Evolutionary conservation across 164 flowering plant genomes (phyloP).

Genomic region (Liquidambar formosana): DNA sequence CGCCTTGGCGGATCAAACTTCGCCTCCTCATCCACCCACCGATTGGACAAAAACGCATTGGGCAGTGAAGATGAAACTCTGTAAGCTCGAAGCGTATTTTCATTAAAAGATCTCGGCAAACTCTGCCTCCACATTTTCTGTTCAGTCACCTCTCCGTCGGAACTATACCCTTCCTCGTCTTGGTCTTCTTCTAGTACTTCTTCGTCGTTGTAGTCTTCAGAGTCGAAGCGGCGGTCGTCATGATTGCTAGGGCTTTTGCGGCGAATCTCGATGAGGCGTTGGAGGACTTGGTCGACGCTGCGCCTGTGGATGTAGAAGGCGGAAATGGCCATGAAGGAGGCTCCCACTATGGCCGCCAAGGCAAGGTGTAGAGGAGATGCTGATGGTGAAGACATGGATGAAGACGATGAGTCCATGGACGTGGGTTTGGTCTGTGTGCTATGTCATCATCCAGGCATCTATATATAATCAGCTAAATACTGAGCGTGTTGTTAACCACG

Average conservation of each 20-base stretch:
- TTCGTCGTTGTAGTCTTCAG: background rate
- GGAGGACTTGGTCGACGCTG: conserved; percentile 54
- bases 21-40: conserved; percentile 35
- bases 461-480: no score
- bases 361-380: conserved; percentile 44
- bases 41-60: conserved; percentile 26
- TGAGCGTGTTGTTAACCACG: no score
- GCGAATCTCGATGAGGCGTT: conserved; percentile 45
- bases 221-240: background rate
- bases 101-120: conserved; percentile 27
- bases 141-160: conserved; percentile 19
- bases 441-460: no score
- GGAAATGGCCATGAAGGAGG: conserved; percentile 69
- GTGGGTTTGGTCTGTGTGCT: no score
- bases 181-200: conserved; percentile 6
- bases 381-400: no score
- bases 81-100: conserved; percentile 3
- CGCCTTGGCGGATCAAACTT: conserved; percentile 12
- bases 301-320: conserved; percentile 68
- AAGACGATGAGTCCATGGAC: no score
- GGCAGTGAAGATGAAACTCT: conserved; percentile 56
- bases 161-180: background rate
- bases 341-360: conserved; percentile 74
- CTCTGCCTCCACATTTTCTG: conserved; percentile 6
- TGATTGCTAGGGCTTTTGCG: conserved; percentile 7